phyloP scores from a whole-genome alignment of 2,329 filamentous ascomycete species.

The Mollisiaceae sp. region DNA sequence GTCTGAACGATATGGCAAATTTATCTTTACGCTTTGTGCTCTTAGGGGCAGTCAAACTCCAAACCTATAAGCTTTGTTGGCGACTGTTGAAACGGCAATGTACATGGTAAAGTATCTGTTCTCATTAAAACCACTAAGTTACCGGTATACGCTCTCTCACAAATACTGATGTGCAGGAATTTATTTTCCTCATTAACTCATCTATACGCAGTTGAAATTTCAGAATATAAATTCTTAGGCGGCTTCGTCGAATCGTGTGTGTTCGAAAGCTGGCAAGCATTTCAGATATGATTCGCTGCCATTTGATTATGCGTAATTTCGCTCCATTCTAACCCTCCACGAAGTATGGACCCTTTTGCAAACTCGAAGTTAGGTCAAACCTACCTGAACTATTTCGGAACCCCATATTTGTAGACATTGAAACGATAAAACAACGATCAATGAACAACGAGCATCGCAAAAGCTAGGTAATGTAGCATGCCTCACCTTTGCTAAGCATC shows the following conservation, averaged over 20 bases:
- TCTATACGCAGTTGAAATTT: not conserved
- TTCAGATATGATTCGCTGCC: not conserved
- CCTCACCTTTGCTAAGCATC: slow-evolving; percentile 46
- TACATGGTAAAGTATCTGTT: too few species aligned
- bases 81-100: too few species aligned
- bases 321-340: not conserved
- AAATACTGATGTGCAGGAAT: too few species aligned
- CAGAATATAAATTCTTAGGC: not conserved
- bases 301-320: not conserved
- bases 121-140: too few species aligned
- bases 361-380: slow-evolving; percentile 43
- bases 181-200: not conserved
- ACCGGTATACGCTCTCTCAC: too few species aligned
- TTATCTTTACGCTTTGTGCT: not conserved
- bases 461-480: slow-evolving; percentile 43
- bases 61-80: too few species aligned
- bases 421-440: too few species aligned
- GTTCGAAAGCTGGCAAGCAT: not conserved
- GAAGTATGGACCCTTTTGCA: not conserved
- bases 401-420: slow-evolving; percentile 47
- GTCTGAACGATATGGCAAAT: not conserved
- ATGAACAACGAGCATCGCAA: not conserved
- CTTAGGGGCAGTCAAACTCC: too few species aligned
- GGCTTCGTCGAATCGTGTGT: not conserved
- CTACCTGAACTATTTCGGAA: slow-evolving; percentile 48